Conservation (phyloP, 108 stramenopile species). For the Skeletonema tropicum region DNA sequence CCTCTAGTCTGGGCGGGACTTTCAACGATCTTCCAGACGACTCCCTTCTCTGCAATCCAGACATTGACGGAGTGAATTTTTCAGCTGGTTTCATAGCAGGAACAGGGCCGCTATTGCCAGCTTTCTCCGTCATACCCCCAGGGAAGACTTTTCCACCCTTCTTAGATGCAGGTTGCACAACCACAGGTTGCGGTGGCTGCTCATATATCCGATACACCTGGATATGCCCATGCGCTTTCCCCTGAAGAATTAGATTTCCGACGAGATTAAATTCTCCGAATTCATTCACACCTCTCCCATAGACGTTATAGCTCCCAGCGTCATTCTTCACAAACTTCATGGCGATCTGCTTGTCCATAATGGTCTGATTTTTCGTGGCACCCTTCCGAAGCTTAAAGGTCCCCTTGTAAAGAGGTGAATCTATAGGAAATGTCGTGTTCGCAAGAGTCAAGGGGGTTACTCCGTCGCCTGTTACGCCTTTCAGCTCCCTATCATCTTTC, state of each 20-base stretch:
- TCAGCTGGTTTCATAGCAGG: slow-evolving; percentile 39
- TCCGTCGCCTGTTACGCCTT: slow-evolving; percentile 12
- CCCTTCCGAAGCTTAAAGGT: slow-evolving; percentile 74
- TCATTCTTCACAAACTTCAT: slow-evolving; percentile 78
- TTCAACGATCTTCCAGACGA: slow-evolving; percentile 68
- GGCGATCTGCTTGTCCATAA: slow-evolving; percentile 76
- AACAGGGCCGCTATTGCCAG: slow-evolving; percentile 30
- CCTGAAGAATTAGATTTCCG: slow-evolving; percentile 70
- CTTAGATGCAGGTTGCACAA: slow-evolving; percentile 21
- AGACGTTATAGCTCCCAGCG: slow-evolving; percentile 78
- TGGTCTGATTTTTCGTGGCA: slow-evolving; percentile 51
- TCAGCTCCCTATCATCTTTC: slow-evolving; percentile 32
- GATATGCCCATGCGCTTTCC: slow-evolving; percentile 73
- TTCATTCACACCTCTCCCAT: slow-evolving; percentile 82
- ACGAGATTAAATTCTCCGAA: slow-evolving; percentile 70
- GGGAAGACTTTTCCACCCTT: slow-evolving; percentile 40
- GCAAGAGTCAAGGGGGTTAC: slow-evolving; percentile 30
- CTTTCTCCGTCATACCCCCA: slow-evolving; percentile 46
- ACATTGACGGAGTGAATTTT: slow-evolving; percentile 30
- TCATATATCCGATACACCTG: slow-evolving; percentile 84
- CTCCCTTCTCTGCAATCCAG: slow-evolving; percentile 66
- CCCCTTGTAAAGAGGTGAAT: slow-evolving; percentile 82
- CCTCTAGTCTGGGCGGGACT: slow-evolving; percentile 76
- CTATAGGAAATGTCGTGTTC: slow-evolving; percentile 64
- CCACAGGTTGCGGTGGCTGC: slow-evolving; percentile 17